Percentiles rank a stretch among this genome's conserved stretches.
phyloP scores from a whole-genome alignment of 495 filamentous ascomycete species.

The Glutinoglossum americanum region DNA sequence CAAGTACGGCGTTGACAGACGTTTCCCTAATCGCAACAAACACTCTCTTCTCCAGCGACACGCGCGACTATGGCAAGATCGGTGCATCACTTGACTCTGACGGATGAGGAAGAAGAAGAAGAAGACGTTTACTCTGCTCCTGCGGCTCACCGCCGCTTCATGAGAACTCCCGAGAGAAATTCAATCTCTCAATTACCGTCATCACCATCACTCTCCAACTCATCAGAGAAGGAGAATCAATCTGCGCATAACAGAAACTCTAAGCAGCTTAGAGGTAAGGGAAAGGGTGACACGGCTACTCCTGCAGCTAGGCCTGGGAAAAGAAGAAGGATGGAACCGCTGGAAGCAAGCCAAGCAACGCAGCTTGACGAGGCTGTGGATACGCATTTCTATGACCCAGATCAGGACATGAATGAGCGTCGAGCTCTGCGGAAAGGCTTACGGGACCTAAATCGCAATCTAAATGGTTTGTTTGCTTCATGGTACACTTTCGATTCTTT shows the following conservation, averaged over 20 bases:
- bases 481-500: not conserved
- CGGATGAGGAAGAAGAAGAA: not conserved
- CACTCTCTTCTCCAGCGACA: not conserved
- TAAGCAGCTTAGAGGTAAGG: not conserved
- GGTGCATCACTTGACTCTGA: not conserved
- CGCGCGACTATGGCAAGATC: not conserved
- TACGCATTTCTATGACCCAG: constrained; percentile 57
- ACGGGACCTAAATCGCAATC: constrained; percentile 40
- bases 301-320: constrained; percentile 14
- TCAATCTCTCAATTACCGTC: constrained; percentile 17
- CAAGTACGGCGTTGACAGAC: not conserved
- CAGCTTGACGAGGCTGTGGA: constrained; percentile 15
- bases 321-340: constrained; percentile 20
- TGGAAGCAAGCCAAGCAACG: not conserved
- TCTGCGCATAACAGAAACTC: constrained; percentile 1
- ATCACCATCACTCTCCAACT: constrained; percentile 19
- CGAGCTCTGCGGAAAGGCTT: constrained; percentile 43
- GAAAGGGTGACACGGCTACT: constrained; percentile 1
- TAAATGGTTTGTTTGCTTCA: constrained; percentile 23
- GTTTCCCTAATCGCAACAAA: not conserved
- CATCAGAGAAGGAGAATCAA: constrained; percentile 40
- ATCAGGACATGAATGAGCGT: constrained; percentile 65
- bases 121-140: not conserved
- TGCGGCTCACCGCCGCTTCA: not conserved
- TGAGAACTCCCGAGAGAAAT: not conserved